Base-by-base conservation (phyloP, 2,329 filamentous ascomycete genomes). In the Botryotinia globosa region DNA sequence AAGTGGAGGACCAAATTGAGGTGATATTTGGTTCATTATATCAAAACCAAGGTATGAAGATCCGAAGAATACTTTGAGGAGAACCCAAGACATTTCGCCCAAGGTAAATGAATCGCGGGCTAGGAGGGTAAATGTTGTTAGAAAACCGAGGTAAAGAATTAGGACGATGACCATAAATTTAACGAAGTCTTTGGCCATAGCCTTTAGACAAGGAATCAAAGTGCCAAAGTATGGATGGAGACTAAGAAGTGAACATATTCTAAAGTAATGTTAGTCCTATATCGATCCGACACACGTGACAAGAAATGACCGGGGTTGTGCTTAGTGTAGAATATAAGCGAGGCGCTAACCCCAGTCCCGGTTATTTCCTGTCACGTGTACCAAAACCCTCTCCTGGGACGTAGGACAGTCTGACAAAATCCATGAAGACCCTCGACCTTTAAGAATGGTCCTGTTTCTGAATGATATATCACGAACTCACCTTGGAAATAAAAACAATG, bases 181-280 rank as follows among this genome's bases (percentile, higher is more conserved):
- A 81, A 94, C 82, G 80, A 97, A 97, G 80, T 97, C 94, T 82
- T 94, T 95, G 56, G 92, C 89, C 94, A 98, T 98, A 81, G 95
- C 93, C 80, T 96, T 96, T 68, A 98, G 86, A 75, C 94, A 97
- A 0, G 94, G 94, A 74, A 98, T 94, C 66, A 96, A 82, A 0
- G 92, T 96, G 59, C 93, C 94, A 87, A 96, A 98, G 80, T 97
- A 97, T 1, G 93, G 93, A 78, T 94, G 94, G 75, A 98, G 82
- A 80, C 92, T 95, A 75, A 97, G 86, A 69, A 98, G 87, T 22
- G 94, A 97, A 83, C 92, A 97, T 77, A 97, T 92, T 74, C 93
- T 91, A 22, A 58, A 39, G 29, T 62, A 48, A 42, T 71, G 32
- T 75, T 67, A 78, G 74, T 63, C 16, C 37, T 67, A 12, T 14